Evolutionary conservation across 495 filamentous ascomycete species (phyloP), one percentile per base, ranked within the genome.

Genomic region (Cercophora sp.): DNA sequence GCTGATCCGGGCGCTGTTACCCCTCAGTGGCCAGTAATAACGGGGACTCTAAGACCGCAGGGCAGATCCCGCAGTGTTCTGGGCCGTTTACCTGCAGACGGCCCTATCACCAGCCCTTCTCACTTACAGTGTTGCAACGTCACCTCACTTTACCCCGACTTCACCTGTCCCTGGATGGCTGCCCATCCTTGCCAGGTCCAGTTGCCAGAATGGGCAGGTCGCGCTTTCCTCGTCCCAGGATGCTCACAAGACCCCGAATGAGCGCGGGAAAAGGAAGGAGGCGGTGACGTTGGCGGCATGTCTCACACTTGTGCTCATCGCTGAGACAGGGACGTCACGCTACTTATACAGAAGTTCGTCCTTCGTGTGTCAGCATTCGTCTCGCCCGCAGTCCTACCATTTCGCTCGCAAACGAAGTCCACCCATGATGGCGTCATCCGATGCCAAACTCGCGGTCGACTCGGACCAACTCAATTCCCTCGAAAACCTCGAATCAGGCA

Each of bases 391-490:
- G 18, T 23, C 15, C 8, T 1, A 32, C 18, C 8, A 13, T 2
- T 9, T 31, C 25, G 32, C 22, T 22, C 50, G 5, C 22, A 19
- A 44, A 16, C n/a, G 37, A 41, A 8, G 18, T 41, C 3, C 37
- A 8, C 35, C 5, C 40, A 23, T 23, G 36, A 39, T 39, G 36
- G 36, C 36, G 22, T 5, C 40, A 11, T 24, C 40, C 4, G 51
- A 40, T 13, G 46, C 51, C 0, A 31, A 46, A 29, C 26, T 36
- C 27, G 51, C 46, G n/a, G 16, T 47, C 11, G 42, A 39, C 13
- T 23, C 41, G 26, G 51, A 55, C 16, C 48, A 55, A 27, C 9
- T 48, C 9, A 44, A 55, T 22, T 24, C 27, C 34, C 23, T 48
- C 0, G 25, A 45, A 24, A 26, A 41, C 8, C 27, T 55, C 13